Evolutionary conservation across 208 protist genomes (phyloP).

Genomic region (Leishmania mexicana): DNA sequence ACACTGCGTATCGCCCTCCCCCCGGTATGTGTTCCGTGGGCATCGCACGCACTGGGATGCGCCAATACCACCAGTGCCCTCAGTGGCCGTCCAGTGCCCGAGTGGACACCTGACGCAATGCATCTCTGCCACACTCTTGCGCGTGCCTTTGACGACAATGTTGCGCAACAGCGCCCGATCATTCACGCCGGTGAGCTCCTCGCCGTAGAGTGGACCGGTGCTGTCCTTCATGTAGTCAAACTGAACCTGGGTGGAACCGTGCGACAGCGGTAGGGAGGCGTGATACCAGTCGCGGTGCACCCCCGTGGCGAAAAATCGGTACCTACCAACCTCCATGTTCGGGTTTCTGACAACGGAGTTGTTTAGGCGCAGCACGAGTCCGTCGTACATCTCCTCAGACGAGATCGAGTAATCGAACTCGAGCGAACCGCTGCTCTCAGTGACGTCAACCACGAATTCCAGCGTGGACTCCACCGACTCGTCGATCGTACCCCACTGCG

Average conservation of each 20-base stretch:
- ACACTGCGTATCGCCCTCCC: not conserved
- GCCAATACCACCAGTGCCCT: not conserved
- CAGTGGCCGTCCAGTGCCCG: not conserved
- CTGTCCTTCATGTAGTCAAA: conserved; percentile 6
- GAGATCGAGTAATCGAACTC: conserved; percentile 14
- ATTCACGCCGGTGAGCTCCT: conserved; percentile 9
- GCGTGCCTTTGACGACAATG: conserved; percentile 1
- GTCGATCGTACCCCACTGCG: conserved; percentile 4
- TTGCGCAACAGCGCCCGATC: conserved; percentile 6
- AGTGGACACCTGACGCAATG: not conserved
- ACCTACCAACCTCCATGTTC: not conserved
- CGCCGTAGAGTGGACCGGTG: not conserved
- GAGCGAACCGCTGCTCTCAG: not conserved
- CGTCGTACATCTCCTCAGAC: conserved; percentile 8
- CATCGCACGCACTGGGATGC: not conserved
- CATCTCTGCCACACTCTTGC: not conserved
- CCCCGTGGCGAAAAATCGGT: not conserved
- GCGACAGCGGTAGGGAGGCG: not conserved
- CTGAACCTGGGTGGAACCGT: not conserved
- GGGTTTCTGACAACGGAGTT: not conserved
- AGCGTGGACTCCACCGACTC: conserved; percentile 2
- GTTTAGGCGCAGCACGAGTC: conserved; percentile 3
- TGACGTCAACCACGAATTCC: not conserved
- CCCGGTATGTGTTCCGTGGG: not conserved
- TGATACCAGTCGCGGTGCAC: not conserved